Percentiles rank a stretch among this genome's conserved stretches.
Evolutionary conservation across 352 stramenopile species (phyloP).

Genomic region (Phytophthora agathidicida): DNA sequence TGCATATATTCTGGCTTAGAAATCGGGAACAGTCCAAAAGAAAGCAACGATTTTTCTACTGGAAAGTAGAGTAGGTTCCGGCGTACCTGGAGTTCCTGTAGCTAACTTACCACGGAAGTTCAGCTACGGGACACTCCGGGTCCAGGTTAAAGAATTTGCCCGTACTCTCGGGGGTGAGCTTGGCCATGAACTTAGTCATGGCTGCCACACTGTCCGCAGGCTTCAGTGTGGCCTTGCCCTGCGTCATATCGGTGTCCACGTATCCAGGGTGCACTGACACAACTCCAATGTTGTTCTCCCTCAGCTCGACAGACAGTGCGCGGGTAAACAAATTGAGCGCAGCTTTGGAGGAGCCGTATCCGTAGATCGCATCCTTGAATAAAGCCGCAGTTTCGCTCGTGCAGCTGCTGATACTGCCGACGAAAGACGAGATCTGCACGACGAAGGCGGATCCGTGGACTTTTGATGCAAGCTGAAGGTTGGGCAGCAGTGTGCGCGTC

Average conservation of each 20-base stretch:
- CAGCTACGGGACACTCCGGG: not conserved
- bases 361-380: conserved; percentile 43
- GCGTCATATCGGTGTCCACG: conserved; percentile 49
- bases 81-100: too few relatives aligned
- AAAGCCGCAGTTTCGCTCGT: not conserved
- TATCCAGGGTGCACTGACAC: conserved; percentile 52
- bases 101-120: conserved; percentile 42
- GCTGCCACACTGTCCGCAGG: conserved; percentile 33
- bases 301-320: conserved; percentile 29
- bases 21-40: too few relatives aligned
- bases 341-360: conserved; percentile 62
- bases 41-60: too few relatives aligned
- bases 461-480: conserved; percentile 39
- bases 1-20: too few relatives aligned
- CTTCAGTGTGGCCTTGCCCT: conserved; percentile 15
- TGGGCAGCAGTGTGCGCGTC: conserved; percentile 42
- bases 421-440: conserved; percentile 47
- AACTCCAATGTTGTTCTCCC: conserved; percentile 48
- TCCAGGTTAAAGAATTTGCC: conserved; percentile 45
- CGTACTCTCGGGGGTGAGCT: conserved; percentile 19
- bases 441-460: conserved; percentile 42
- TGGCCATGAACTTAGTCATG: conserved; percentile 33
- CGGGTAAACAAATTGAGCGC: conserved; percentile 24
- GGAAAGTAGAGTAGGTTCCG: too few relatives aligned
- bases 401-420: conserved; percentile 47